Base-by-base conservation (phyloP, 2,329 filamentous ascomycete species). In the Chalaropsis thielavioides region DNA sequence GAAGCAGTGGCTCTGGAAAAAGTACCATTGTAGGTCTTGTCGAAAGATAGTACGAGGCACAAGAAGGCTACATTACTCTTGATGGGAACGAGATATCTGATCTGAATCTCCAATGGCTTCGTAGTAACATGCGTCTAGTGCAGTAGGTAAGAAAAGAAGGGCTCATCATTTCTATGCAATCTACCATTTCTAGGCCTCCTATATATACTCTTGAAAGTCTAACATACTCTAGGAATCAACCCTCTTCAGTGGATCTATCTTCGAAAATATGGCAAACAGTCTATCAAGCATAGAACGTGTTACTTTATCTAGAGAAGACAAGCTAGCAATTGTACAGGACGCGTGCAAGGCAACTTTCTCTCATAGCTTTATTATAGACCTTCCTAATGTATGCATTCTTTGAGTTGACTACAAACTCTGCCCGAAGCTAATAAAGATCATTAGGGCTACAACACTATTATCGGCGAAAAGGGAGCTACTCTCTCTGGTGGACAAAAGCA, bases 401-500 rank as follows among this genome's bases (percentile, higher is more conserved):
- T 51, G 1, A 38, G 1, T 38, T 19, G 2, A 41, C 3, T 27
- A 35, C 66, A 6, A 46, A 66, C 56, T 41, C 7, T 8, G 7
- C 19, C n/a, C 41, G 1, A 22, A 24, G 15, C 35, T 44, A 13
- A 44, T 15, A 17, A 35, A 31, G 3, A 2, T 22, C 27, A 35
- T 17, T 27, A 76, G 72, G 81, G 80, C 3, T 88, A 87, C 69
- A 76, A 82, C 1, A 86, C 84, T 0, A 74, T 77, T 24, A 83
- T 88, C 3, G 85, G 85, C 1, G 84, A 88, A 69, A 79, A 80
- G 13, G 86, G 85, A 0, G 81, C 83, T 8, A 84, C 83, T 58
- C 75, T 89, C 0, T 86, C 82, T 4, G 85, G 86, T 8, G 85
- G 86, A 0, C 85, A 88, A 69, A 80, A 84, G 63, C 86, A 88